phyloP scores from a whole-genome alignment of 164 flowering plant genomes.

The Piper betle region DNA sequence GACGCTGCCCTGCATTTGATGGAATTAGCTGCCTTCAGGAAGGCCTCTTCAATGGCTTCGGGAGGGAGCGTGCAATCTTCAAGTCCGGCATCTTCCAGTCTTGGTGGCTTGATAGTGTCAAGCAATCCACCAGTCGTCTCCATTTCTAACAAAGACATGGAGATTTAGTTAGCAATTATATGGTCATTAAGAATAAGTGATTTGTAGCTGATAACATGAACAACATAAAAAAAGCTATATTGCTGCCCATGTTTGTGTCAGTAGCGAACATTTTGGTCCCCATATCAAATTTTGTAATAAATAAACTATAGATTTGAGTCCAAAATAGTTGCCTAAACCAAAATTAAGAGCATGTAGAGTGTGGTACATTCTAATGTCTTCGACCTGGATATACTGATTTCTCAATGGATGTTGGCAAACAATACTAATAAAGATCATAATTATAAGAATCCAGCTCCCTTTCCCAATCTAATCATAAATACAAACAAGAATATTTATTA shows the following conservation, averaged over 20 bases:
- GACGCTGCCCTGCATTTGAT: conserved; percentile 35
- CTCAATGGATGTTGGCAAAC: too few relatives aligned
- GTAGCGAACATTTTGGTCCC: too few relatives aligned
- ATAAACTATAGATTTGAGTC: background rate
- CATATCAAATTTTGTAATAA: background rate
- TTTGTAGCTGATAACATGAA: too few relatives aligned
- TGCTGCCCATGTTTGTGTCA: too few relatives aligned
- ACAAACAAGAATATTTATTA: background rate
- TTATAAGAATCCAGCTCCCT: background rate
- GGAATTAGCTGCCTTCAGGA: conserved; percentile 67
- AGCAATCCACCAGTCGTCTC: conserved; percentile 13
- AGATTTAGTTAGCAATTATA: background rate
- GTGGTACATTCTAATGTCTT: too few relatives aligned
- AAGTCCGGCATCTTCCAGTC: conserved; percentile 83
- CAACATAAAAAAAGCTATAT: background rate
- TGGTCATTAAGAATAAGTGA: background rate
- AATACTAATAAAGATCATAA: too few relatives aligned
- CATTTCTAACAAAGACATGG: background rate
- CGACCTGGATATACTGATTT: too few relatives aligned
- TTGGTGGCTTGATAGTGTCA: conserved; percentile 46
- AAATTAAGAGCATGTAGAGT: too few relatives aligned
- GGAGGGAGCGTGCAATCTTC: conserved; percentile 90
- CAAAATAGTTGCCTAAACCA: background rate
- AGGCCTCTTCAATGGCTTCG: conserved; percentile 68
- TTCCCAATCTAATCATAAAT: background rate